Conservation (phyloP, 2,329 filamentous ascomycete species). For the Rhynchosporium agropyri region DNA sequence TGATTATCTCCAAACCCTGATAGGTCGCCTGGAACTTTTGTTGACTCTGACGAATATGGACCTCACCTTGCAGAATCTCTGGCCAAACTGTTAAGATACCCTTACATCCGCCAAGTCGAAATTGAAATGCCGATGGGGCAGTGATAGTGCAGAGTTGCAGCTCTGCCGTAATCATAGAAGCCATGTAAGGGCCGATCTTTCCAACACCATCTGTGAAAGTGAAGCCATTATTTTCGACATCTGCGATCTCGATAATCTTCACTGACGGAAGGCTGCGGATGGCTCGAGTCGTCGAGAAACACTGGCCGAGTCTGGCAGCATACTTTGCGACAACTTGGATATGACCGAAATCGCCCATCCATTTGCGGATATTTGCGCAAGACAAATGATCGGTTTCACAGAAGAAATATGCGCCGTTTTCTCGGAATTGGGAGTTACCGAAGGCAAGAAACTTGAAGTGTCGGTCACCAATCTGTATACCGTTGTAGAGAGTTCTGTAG, state of each 20-base stretch:
- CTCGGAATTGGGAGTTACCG: constrained; percentile 92
- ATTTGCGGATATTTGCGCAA: constrained; percentile 75
- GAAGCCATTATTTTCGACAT: constrained; percentile 67
- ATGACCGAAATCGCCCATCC: constrained; percentile 84
- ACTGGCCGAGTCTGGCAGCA: constrained; percentile 87
- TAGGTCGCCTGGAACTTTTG: constrained; percentile 78
- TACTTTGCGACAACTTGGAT: constrained; percentile 88
- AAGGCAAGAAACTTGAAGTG: constrained; percentile 90
- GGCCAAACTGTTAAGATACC: constrained; percentile 81
- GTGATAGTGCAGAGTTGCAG: constrained; percentile 62
- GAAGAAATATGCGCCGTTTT: constrained; percentile 93
- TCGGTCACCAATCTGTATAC: constrained; percentile 80
- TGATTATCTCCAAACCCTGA: constrained; percentile 81
- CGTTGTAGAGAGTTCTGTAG: constrained; percentile 70
- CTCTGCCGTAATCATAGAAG: constrained; percentile 71
- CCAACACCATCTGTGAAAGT: constrained; percentile 92
- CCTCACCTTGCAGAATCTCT: constrained; percentile 64
- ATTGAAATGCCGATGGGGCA: constrained; percentile 83
- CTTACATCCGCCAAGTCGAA: constrained; percentile 90
- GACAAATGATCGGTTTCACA: constrained; percentile 67
- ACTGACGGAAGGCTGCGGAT: constrained; percentile 65
- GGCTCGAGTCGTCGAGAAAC: constrained; percentile 88
- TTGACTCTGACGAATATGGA: constrained; percentile 83
- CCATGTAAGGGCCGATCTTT: constrained; percentile 81
- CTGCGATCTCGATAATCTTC: constrained; percentile 60